Base-by-base conservation (phyloP, 2,329 filamentous ascomycete species). In the Diaporthe sp. region DNA sequence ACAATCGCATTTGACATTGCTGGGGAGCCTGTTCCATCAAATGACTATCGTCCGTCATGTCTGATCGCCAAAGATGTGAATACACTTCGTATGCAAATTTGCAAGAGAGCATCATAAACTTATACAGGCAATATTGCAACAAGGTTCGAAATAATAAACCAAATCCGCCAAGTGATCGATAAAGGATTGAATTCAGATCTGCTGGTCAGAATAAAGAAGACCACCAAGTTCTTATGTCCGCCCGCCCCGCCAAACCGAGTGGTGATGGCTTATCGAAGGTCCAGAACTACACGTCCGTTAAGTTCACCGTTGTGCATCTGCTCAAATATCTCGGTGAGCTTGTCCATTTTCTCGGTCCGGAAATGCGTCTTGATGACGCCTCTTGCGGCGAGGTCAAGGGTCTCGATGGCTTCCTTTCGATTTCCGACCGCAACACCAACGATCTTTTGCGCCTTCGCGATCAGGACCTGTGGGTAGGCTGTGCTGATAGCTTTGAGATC, bases 401-500 rank as follows among this genome's bases (percentile, higher is more conserved):
- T 75, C 69, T 78, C 77, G 30, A 78, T 77, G 15, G 88, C 87
- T 40, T 90, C 88, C 70, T 83, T 81, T 55, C 86, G 83, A 70
- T 86, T 89, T 0, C 88, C 88, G 19, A 89, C 87, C 0, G 86
- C 84, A 13, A 85, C 86, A 7, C 87, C 87, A 6, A 86, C 84
- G 74, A 90, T 87, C n/a, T 81, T 84, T 67, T 83, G 78, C 76
- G 88, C 84, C 74, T 82, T 82, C 7, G 74, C 77, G 42, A 89
- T 81, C 68, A 90, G 78, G 0, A 74, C 42, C 0, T 79, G 80
- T 15, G 88, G 87, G 61, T 81, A 83, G 0, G 87, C 84, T 3
- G 81, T 85, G 1, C 82, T 84, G 74, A 90, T 87, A 1, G 87
- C 82, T 64, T 83, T 78, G 5, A 81, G 78, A 2, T 84, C 82